Base-by-base conservation (phyloP, 257 asterid genomes). In the Gentiana dahurica region DNA sequence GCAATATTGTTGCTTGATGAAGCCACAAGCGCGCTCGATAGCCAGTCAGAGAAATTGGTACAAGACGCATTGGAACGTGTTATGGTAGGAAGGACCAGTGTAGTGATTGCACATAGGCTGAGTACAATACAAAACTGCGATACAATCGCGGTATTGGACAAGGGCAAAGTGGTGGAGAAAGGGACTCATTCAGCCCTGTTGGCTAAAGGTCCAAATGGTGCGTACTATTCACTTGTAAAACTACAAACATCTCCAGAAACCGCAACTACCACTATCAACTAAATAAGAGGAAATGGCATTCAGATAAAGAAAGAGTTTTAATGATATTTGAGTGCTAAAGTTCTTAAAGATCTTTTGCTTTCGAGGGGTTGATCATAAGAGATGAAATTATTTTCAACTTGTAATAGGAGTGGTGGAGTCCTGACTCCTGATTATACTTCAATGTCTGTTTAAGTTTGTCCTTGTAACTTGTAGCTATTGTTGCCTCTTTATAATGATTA, bases 1-100 rank as follows among this genome's bases (percentile, higher is more conserved):
- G 72, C 76, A 1, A 73, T 90, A 1, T 49, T 90, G 69, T 46
- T 90, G 48, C 64, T 87, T 2, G 96, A 87, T 48, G 97, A 90
- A 73, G 97, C 96, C 0, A 87, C 96, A 0, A 90, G 97, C 45
- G 96, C 97, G 0, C 65, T 90, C 39, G 97, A 90, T 61, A 74
- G 87, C 0, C 89, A 76, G 4, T 90, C 95, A 2, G 96, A 90
- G 76, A 87, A 80, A 60, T 78, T 77, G 12, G 96, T 87, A 9
- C 96, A 87, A 44, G 95, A 90, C 13, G 97, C 97, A 4, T 73
- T 90, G 0, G 96, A 90, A 65, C 56, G 86, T 10, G 89, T 86
- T 54, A 90, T 82, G 93, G 78, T 90, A 0, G 91, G 96, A 41
- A 57, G 98, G 62, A 87, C 96, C 0, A 90, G 94, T 6, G 82